Conservation (phyloP, 2,329 filamentous ascomycete genomes). For the Penicillium digitatum region DNA sequence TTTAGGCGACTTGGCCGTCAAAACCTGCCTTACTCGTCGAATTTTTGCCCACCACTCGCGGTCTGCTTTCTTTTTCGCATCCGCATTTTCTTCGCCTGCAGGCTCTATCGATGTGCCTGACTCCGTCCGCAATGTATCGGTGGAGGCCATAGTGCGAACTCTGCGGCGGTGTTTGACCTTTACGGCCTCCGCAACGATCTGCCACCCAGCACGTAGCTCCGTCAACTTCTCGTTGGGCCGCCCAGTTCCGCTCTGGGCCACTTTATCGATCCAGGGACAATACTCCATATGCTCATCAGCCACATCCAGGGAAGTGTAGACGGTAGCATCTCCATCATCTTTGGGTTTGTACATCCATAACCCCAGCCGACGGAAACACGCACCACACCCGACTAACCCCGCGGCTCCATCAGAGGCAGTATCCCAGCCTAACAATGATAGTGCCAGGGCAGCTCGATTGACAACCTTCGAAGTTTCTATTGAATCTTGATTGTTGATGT, state of each 20-base stretch:
- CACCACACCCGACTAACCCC: slow-evolving; percentile 73
- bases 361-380: slow-evolving; percentile 82
- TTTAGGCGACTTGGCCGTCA: slow-evolving; percentile 61
- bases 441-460: slow-evolving; percentile 61
- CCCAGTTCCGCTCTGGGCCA: slow-evolving; percentile 53
- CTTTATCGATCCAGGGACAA: slow-evolving; percentile 71
- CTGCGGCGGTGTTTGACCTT: slow-evolving; percentile 38
- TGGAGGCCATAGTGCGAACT: slow-evolving; percentile 26
- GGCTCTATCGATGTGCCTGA: slow-evolving; percentile 20
- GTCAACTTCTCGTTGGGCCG: slow-evolving; percentile 31
- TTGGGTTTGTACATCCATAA: slow-evolving; percentile 91
- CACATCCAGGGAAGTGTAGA: slow-evolving; percentile 58
- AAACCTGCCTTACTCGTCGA: slow-evolving; percentile 66
- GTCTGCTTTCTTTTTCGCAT: slow-evolving; percentile 57
- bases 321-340: slow-evolving; percentile 47
- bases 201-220: slow-evolving; percentile 44
- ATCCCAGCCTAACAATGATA: slow-evolving; percentile 74
- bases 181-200: slow-evolving; percentile 43
- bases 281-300: slow-evolving; percentile 74
- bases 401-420: slow-evolving; percentile 43
- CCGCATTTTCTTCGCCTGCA: slow-evolving; percentile 37
- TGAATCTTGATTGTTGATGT: slow-evolving; percentile 1
- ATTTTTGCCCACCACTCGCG: slow-evolving; percentile 71
- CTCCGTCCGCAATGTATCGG: slow-evolving; percentile 29
- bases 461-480: slow-evolving; percentile 28